Evolutionary conservation across 83 land plant genomes (phyloP).

Genomic region (Diphasiastrum complanatum): DNA sequence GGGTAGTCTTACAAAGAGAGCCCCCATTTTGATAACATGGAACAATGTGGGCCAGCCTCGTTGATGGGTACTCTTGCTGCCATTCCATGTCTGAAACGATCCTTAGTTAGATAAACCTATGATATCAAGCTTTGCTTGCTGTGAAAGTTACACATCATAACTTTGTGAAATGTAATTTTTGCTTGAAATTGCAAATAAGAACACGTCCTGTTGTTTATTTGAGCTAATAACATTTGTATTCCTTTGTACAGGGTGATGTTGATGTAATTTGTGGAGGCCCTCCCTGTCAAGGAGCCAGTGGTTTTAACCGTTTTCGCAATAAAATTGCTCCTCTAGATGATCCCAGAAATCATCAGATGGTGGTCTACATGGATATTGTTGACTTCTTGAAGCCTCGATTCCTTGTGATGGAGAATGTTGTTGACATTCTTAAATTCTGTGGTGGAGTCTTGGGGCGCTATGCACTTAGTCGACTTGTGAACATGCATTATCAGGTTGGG

Average conservation of each 20-base stretch:
- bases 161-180: too few relatives aligned
- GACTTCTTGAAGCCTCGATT: conserved; percentile 70
- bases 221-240: not conserved
- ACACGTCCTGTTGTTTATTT: not conserved
- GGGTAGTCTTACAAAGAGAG: too few relatives aligned
- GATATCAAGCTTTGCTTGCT: too few relatives aligned
- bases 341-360: conserved; percentile 69
- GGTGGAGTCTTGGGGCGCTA: conserved; percentile 70
- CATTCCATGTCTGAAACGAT: too few relatives aligned
- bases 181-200: not conserved
- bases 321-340: conserved; percentile 66
- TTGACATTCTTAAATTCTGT: conserved; percentile 78
- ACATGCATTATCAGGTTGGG: conserved; percentile 88
- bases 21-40: too few relatives aligned
- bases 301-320: conserved; percentile 81
- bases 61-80: too few relatives aligned
- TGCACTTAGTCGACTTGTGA: conserved; percentile 73
- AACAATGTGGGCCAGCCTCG: too few relatives aligned
- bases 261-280: conserved; percentile 99
- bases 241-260: conserved; percentile 74
- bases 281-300: conserved; percentile 99
- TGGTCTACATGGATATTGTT: conserved; percentile 92
- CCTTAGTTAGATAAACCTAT: too few relatives aligned
- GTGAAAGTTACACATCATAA: too few relatives aligned
- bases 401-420: conserved; percentile 96